Base-by-base conservation (phyloP, 768 basidiomycete species). In the Cubamyces lactineus region DNA sequence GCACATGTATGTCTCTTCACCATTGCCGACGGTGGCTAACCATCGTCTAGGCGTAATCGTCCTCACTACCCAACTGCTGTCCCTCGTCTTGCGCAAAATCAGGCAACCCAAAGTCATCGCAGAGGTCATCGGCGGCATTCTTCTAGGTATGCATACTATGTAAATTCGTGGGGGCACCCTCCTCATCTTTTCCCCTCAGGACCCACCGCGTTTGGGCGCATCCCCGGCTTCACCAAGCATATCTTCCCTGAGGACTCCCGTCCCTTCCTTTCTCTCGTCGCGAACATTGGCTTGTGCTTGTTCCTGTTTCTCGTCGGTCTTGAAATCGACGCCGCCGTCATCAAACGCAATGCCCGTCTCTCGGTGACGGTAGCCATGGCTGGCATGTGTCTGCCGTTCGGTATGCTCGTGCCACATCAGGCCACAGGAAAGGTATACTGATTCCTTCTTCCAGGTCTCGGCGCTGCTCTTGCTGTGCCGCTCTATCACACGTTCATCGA, bases 271-370 rank as follows among this genome's bases (percentile, higher is more conserved):
- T 86, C 86, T 57, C 87, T 98, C 19, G 86, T 90, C 17, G 92
- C 96, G 15, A 92, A 93, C 67, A 92, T 98, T 63, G 96, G 92
- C 6, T 82, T 93, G 5, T 88, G 88, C 65, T 83, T 94, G 46
- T 95, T 94, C 76, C 83, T 98, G 15, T 98, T 97, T 77, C 83
- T 98, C 62, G 89, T 98, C 42, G 96, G 96, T 3, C 86, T 96
- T 38, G 92, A 94, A 78, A 95, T 97, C 59, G 97, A 98, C 60
- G 76, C 81, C 0, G 75, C 78, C 5, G 79, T 98, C 61, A 88
- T 98, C 74, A 87, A 82, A 68, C 87, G 89, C 41, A 91, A 92
- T 79, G 86, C 83, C 0, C 81, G 85, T 9, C 77, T 87, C 11
- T 91, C 89, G 0, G 74, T 75, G 3, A 80, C 85, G 2, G 86